phyloP scores from a whole-genome alignment of 2,329 filamentous ascomycete genomes.

The Colletotrichum tamarilloi region DNA sequence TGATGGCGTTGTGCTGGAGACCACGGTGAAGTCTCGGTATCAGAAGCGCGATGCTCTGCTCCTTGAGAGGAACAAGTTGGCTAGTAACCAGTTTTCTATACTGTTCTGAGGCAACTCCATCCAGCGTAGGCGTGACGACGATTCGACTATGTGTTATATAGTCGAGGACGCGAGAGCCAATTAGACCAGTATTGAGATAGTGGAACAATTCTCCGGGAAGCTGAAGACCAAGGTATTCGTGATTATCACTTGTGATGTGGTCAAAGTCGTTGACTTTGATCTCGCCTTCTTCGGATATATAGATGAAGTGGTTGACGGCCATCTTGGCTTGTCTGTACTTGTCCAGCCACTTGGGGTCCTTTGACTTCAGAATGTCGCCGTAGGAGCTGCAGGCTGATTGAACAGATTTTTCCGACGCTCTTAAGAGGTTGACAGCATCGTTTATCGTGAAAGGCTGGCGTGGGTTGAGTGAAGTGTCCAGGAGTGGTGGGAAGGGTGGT shows the following conservation, averaged over 20 bases:
- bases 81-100: conserved; percentile 84
- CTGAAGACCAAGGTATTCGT: conserved; percentile 90
- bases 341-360: conserved; percentile 81
- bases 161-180: conserved; percentile 82
- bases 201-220: conserved; percentile 91
- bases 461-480: conserved; percentile 66
- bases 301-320: conserved; percentile 87
- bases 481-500: conserved; percentile 81
- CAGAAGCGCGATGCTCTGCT: conserved; percentile 81
- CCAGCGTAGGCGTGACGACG: conserved; percentile 83
- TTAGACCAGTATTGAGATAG: conserved; percentile 86
- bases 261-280: conserved; percentile 80
- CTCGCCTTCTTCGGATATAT: conserved; percentile 81
- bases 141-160: conserved; percentile 86
- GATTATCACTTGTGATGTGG: conserved; percentile 82
- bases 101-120: conserved; percentile 81
- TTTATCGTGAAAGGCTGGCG: conserved; percentile 71
- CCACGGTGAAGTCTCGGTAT: conserved; percentile 85
- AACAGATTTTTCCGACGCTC: conserved; percentile 76
- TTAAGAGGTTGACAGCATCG: conserved; percentile 83
- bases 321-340: conserved; percentile 88
- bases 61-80: conserved; percentile 79
- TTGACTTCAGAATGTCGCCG: conserved; percentile 79
- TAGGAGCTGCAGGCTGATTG: conserved; percentile 80
- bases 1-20: conserved; percentile 83